Percentiles rank a stretch among this genome's conserved stretches.
These are phyloP conservation scores for Punctularia strigosozonata DNA, from an alignment of 768 basidiomycete species.

Conservation along the genomic window DNA sequence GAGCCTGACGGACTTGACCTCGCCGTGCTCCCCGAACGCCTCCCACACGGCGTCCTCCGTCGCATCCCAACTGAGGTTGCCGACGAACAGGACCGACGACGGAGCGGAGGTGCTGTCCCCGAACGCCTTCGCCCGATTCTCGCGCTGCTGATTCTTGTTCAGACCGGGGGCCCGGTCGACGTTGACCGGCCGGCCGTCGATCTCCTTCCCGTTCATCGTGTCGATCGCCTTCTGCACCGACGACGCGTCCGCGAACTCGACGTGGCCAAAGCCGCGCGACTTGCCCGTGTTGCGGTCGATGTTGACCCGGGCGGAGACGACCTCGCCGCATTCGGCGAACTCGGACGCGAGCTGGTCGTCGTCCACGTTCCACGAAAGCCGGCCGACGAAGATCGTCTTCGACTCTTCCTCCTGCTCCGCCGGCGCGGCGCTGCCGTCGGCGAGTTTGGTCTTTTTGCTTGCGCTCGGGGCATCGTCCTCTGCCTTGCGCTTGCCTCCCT, in stretches of 20 bases:
- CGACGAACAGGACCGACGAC: slow-evolving; percentile 76
- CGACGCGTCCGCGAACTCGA: slow-evolving; percentile 57
- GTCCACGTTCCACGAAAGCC: slow-evolving; percentile 93
- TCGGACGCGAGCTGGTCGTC: slow-evolving; percentile 90
- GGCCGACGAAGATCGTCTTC: slow-evolving; percentile 82
- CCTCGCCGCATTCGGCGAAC: slow-evolving; percentile 81
- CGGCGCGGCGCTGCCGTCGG: slow-evolving; percentile 40
- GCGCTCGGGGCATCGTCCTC: slow-evolving; percentile 45
- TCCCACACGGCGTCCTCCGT: slow-evolving; percentile 84
- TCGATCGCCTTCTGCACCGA: slow-evolving; percentile 77
- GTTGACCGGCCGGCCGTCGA: slow-evolving; percentile 84
- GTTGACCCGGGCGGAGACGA: slow-evolving; percentile 82
- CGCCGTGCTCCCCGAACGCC: slow-evolving; percentile 78
- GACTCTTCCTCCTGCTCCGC: slow-evolving; percentile 30
- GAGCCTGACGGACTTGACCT: slow-evolving; percentile 76
- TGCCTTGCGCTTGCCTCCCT: slow-evolving; percentile 77
- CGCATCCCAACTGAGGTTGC: slow-evolving; percentile 74
- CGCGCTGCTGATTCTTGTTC: slow-evolving; percentile 41
- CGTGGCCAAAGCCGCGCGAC: slow-evolving; percentile 80
- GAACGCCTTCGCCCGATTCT: slow-evolving; percentile 68
- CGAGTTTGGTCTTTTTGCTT: slow-evolving; percentile 76
- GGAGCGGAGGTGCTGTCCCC: slow-evolving; percentile 60
- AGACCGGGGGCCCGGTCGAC: slow-evolving; percentile 68
- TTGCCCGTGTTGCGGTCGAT: slow-evolving; percentile 72
- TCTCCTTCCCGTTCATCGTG: slow-evolving; percentile 73